Conservation (phyloP, 345 rosid genomes). For the Excoecaria cochinchinensis region DNA sequence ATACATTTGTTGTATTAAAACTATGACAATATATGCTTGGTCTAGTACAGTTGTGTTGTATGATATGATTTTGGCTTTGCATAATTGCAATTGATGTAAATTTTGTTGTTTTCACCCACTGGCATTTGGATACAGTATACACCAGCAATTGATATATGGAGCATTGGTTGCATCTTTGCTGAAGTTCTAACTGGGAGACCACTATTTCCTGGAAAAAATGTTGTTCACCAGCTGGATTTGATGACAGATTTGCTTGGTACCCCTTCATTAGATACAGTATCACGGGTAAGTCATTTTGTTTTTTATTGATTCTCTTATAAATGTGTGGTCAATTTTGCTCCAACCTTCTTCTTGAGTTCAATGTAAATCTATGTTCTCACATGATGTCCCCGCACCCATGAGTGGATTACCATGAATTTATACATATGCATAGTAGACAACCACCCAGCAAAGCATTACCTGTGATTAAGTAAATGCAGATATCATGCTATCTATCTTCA, state of each 20-base stretch:
- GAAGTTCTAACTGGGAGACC: slow-evolving; percentile 89
- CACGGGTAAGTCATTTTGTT: slow-evolving; percentile 45
- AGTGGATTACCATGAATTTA: not conserved
- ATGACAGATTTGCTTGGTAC: slow-evolving; percentile 98
- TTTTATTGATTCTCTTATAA: not conserved
- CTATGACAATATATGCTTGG: too few relatives aligned
- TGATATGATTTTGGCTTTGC: not conserved
- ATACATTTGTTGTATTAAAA: too few relatives aligned
- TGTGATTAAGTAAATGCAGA: not conserved
- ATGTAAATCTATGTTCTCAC: not conserved
- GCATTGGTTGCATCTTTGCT: slow-evolving; percentile 96
- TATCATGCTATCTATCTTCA: not conserved
- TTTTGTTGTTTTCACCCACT: not conserved
- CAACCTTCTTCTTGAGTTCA: not conserved
- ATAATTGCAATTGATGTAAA: too few relatives aligned
- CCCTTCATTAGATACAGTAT: slow-evolving; percentile 85
- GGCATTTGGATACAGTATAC: slow-evolving; percentile 66
- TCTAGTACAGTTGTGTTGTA: too few relatives aligned
- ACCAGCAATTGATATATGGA: slow-evolving; percentile 95
- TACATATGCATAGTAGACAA: not conserved
- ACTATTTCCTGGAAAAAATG: slow-evolving; percentile 92
- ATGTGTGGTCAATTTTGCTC: not conserved
- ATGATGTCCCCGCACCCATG: not conserved
- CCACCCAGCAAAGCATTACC: not conserved
- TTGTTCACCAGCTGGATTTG: slow-evolving; percentile 92